Evolutionary conservation across 805 yeast genomes (phyloP), one percentile per base, ranked within the genome.

Genomic region (Candida ponderosae): DNA sequence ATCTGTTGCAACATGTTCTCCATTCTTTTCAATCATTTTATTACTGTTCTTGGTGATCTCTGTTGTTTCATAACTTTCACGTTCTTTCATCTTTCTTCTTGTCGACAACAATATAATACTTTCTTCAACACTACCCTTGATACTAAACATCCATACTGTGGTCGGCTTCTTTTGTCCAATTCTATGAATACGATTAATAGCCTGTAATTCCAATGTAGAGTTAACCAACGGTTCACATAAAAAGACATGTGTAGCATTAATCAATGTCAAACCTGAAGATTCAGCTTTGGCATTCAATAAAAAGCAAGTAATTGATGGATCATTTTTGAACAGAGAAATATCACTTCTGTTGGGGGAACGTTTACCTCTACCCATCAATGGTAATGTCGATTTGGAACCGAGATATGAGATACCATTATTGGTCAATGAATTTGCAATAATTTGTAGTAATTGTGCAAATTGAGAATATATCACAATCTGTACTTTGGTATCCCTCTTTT

Each of bases 141-240:
- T 81, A 18, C 83, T 79, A 62, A 90, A 88, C 74, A 83, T 81
- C 96, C 97, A 93, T 2, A 90, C 95, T 1, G 79, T 81, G 0
- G 98, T 93, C 14, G 74, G 77, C 32, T 70, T 65, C 3, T 68
- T 71, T 57, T 93, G 98, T 0, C 98, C 98, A 53, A 90, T 89
- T 44, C 98, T 65, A 54, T 90, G 96, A 31, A 93, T 78, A 44
- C 98, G 72, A 35, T 94, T 85, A 37, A 89, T 82, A 0, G 97
- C 97, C 55, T 90, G 98, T 14, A 86, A 55, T 48, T 93, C 97
- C 34, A 88, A 66, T 3, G 95, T 81, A 1, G 89, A 76, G 50
- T 88, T 88, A 14, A 93, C 81, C 40, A 93, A 66, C 1, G 98
- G 97, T 60, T 93, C 98, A 56, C 97, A 84, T 5, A 93, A 57